Evolutionary conservation across 75 land plant genomes (phyloP), one percentile per base, ranked within the genome.

Genomic region (Larix kaempferi): DNA sequence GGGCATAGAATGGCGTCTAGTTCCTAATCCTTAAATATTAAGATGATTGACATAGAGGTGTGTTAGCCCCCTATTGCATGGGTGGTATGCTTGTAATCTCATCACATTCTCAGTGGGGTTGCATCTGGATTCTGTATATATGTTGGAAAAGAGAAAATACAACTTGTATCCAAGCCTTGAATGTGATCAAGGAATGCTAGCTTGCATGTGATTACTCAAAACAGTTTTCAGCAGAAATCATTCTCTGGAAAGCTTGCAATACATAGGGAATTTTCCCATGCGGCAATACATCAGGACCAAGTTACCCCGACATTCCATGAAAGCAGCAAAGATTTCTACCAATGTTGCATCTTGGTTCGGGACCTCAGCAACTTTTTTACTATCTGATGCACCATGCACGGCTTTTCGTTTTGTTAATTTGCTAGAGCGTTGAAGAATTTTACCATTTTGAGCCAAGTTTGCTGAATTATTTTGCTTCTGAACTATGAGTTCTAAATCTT

Each of bases 401-500:
- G 74, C 56, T 73, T 73, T 39, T 39, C 49, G 27, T 37, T 39
- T 49, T 73, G 27, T 25, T 29, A 22, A 73, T 25, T 73, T 73
- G 25, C 39, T 39, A 2, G 35, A 33, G 64, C 15, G 64, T 61
- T 61, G 64, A 61, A n/a, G 25, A 23, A 61, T 61, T 23, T n/a
- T n/a, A 23, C 64, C 64, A 21, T 61, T 21, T 21, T 61, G 23
- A 21, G 16, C n/a, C n/a, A 21, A n/a, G 22, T 22, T 73, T 41
- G 35, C 29, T 44, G 74, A 37, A 19, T 44, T 73, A 39, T 2
- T 23, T 73, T 73, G 56, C 74, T 73, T 73, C 49, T 73, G 57
- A 73, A 75, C 59, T 56, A 78, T 57, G 54, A 88, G 76, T 65
- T 85, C 87, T 58, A 88, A 52, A 66, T 82, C 89, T 56, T 78